These are phyloP conservation scores for Trichoderma sp. DNA, from an alignment of 2,329 filamentous ascomycete species.

Conservation along the genomic window DNA sequence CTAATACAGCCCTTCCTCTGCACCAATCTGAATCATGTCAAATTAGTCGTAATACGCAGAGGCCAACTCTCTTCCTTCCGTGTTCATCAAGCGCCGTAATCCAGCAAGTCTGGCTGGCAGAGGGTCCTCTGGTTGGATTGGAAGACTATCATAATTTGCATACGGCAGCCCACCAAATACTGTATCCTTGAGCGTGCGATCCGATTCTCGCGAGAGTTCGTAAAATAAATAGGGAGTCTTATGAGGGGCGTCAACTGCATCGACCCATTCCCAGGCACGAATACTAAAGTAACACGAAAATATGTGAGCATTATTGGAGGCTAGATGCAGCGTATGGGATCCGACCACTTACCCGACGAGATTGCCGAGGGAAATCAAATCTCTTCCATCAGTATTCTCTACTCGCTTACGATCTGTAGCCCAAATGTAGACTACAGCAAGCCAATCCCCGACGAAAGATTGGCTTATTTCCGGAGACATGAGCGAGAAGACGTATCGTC, in stretches of 20 bases:
- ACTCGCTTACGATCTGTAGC: neutral
- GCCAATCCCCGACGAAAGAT: neutral
- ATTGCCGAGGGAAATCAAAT: neutral
- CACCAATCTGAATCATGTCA: neutral
- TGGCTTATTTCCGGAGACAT: neutral
- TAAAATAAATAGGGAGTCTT: slow-evolving; percentile 1
- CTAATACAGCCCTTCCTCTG: neutral
- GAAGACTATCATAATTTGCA: neutral
- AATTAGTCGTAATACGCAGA: neutral
- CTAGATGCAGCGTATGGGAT: neutral
- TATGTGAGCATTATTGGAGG: neutral
- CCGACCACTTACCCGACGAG: neutral
- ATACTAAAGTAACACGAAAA: neutral
- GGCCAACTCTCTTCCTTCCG: neutral
- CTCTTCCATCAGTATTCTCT: neutral
- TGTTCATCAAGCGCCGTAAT: neutral
- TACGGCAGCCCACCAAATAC: neutral
- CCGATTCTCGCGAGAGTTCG: neutral
- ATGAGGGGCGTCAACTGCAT: neutral
- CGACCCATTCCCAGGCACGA: neutral
- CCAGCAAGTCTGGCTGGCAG: neutral
- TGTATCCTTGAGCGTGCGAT: neutral
- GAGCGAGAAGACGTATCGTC: neutral
- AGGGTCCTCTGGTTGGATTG: neutral
- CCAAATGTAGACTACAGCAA: neutral